These are phyloP conservation scores for Podospora didyma DNA, from an alignment of 495 filamentous ascomycete genomes.

Conservation along the genomic window DNA sequence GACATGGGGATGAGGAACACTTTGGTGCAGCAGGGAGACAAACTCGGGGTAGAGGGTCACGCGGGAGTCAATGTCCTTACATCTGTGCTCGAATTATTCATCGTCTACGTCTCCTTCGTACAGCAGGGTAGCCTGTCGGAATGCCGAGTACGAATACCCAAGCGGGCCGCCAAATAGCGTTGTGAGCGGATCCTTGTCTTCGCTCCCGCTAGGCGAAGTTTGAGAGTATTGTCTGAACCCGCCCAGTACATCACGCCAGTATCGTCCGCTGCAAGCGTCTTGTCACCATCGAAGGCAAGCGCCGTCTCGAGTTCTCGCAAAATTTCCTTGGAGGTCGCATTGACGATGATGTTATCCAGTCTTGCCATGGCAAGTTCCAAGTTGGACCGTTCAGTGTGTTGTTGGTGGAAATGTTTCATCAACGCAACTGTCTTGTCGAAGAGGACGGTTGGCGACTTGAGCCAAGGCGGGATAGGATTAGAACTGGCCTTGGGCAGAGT, in stretches of 20 bases:
- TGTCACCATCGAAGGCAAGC: slow-evolving; percentile 57
- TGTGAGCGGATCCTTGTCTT: slow-evolving; percentile 34
- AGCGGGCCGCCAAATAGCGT: slow-evolving; percentile 45
- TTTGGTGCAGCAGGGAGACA: slow-evolving; percentile 36
- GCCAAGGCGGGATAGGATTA: too few species aligned
- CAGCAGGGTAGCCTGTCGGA: slow-evolving; percentile 53
- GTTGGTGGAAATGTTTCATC: slow-evolving; percentile 37
- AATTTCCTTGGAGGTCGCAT: neutral
- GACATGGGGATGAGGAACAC: slow-evolving; percentile 36
- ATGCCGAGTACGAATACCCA: slow-evolving; percentile 53
- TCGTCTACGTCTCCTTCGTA: slow-evolving; percentile 48
- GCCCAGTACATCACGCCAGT: slow-evolving; percentile 51
- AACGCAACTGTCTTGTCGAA: slow-evolving; percentile 11
- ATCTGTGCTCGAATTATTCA: slow-evolving; percentile 45
- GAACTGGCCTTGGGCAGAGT: too few species aligned
- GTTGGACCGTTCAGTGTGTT: slow-evolving; percentile 42
- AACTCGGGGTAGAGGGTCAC: slow-evolving; percentile 52
- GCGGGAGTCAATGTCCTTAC: slow-evolving; percentile 41
- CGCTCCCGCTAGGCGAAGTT: neutral
- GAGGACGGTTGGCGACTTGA: neutral
- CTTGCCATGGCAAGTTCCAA: slow-evolving; percentile 25
- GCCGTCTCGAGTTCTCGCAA: slow-evolving; percentile 35
- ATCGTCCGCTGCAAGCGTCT: slow-evolving; percentile 52
- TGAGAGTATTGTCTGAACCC: neutral
- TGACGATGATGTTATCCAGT: slow-evolving; percentile 38